Evolutionary conservation across 495 filamentous ascomycete genomes (phyloP), one percentile per base, ranked within the genome.

Genomic region (Paragyromitra xinjiangensis): DNA sequence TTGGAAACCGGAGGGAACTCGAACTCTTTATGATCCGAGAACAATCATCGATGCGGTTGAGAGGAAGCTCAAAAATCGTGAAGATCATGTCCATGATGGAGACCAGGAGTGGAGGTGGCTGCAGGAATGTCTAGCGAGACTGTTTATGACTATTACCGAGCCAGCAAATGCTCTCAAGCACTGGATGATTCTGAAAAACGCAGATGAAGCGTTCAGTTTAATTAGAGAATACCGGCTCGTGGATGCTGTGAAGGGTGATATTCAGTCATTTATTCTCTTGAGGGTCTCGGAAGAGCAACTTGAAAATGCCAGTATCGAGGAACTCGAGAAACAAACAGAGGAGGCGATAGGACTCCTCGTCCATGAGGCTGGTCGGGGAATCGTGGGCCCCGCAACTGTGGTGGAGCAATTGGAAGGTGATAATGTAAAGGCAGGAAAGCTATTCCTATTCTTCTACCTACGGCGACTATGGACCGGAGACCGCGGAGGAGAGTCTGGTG

Each of bases 371-470:
- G 90, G 92, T 66, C 92, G 94, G 59, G 95, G 95, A 1, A 91
- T 95, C 53, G 92, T 99, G 16, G 90, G 86, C 11, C 92, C 94
- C 0, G 87, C 90, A 2, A 87, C 88, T 0, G 94, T 98, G 5
- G 91, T 98, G 44, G 77, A 84, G 1, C 95, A 98, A 77, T 87
- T 99, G 2, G 75, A 88, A 67, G 69, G 71, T 3, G 81, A 87
- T 34, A 80, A 87, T 64, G 83, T 83, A 44, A 83, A 70, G 64
- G 84, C 62, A 45, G 75, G 69, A 16, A 84, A 85, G 74, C 83
- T 93, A n/a, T 97, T 95, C 82, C 88, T 96, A 6, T 99, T 92
- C 84, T 94, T 98, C 84, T 98, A 98, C 81, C 86, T 98, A 9
- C 90, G 93, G 14, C 89, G 91, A 1, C 86, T 99, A 14, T 98